These are phyloP conservation scores for Dioscorea alata DNA, from an alignment of 106 monocot species.

Conservation along the genomic window DNA sequence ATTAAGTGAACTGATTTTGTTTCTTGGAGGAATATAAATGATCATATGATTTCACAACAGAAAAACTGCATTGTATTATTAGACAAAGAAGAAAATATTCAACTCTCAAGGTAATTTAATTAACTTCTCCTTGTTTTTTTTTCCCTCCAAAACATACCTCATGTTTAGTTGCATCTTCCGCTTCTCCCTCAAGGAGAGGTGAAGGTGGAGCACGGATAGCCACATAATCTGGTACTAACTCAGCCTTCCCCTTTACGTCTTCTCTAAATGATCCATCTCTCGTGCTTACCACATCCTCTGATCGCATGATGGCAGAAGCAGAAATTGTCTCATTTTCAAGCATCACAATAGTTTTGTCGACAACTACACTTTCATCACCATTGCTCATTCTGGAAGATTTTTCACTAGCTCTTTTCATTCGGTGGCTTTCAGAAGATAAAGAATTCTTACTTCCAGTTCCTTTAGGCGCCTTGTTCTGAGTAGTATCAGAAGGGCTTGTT, in stretches of 20 bases:
- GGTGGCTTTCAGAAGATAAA: slow-evolving; percentile 13
- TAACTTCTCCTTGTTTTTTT: too few relatives aligned
- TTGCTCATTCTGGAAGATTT: slow-evolving; percentile 15
- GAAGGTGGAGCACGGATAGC: slow-evolving; percentile 55
- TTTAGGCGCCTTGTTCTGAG: slow-evolving; percentile 14
- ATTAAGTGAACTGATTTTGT: too few relatives aligned
- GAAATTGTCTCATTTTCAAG: slow-evolving; percentile 51
- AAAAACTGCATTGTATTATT: too few relatives aligned
- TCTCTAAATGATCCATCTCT: slow-evolving; percentile 10
- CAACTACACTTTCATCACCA: slow-evolving; percentile 57
- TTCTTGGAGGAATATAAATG: too few relatives aligned
- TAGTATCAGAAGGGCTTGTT: slow-evolving; percentile 10
- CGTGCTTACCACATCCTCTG: slow-evolving; percentile 8
- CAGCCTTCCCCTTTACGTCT: slow-evolving; percentile 22
- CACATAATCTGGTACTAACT: slow-evolving; percentile 25
- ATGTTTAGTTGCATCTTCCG: slow-evolving; percentile 1
- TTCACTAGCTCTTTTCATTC: slow-evolving; percentile 8
- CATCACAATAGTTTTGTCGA: slow-evolving; percentile 85
- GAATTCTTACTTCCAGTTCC: slow-evolving; percentile 27
- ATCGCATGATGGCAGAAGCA: slow-evolving; percentile 5
- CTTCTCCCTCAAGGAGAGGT: slow-evolving; percentile 24
- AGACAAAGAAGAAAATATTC: too few relatives aligned
- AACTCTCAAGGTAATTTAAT: too few relatives aligned
- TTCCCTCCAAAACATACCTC: background rate
- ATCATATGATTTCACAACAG: too few relatives aligned